Base-by-base conservation (phyloP, 2,329 filamentous ascomycete genomes). In the Saccharata proteae region DNA sequence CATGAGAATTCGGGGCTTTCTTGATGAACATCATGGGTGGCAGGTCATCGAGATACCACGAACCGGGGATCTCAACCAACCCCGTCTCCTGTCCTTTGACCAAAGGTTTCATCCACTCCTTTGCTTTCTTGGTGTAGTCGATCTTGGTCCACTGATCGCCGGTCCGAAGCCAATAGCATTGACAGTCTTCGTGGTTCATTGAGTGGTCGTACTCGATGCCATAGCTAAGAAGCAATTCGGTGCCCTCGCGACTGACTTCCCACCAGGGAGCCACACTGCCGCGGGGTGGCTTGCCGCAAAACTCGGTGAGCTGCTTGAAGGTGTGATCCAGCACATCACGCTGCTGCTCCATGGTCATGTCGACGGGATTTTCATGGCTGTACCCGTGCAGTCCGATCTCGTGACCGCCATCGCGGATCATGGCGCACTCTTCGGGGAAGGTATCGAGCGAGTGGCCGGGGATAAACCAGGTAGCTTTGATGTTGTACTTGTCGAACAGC, bases 261-360 rank as follows among this genome's bases (percentile, higher is more conserved):
- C 78, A 85, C 67, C 71, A 85, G 0, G 80, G 80, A 1, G 78
- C 79, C 0, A 84, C 79, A 22, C 68, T 76, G 1, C 80, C 80
- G 1, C 77, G 61, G 0, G 80, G 80, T 1, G 74, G 75, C 54
- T 81, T 82, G 5, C 80, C 51, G 23, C 68, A 70, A 44, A 86
- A 79, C 0, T 77, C 71, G 0, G 73, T 81, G 19, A 84, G 65
- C 52, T 84, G 64, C 14, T 68, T 67, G 48, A 76, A 82, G 12
- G 77, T 82, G 54, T 81, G 81, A 44, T 80, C 74, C 5, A 88
- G 65, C 11, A 86, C 75, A 35, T 80, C 77, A 10, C 67, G 68
- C 51, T 86, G 80, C 55, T 86, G 80, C 47, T 84, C 78, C 2
- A 80, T 49, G 0, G 67, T 78, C 77, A 84, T 81, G 35, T 75